Evolutionary conservation across 331 rosid species (phyloP).

Genomic region (Malus hybrid): DNA sequence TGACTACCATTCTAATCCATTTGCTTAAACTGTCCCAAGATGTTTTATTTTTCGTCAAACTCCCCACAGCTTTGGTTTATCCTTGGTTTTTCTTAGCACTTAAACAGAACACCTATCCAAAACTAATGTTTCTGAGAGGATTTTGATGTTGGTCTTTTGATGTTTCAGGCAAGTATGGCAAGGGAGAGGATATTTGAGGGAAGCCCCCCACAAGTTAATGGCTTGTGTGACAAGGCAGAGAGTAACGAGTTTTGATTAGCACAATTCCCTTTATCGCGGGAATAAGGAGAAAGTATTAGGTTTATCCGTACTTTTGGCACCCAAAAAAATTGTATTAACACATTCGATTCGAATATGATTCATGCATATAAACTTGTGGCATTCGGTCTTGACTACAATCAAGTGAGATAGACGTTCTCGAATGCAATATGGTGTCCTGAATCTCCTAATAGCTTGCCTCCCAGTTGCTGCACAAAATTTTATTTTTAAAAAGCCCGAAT

Average conservation of each 20-base stretch:
- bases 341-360: background rate
- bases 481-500: too few species aligned
- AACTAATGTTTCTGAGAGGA: background rate
- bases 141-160: background rate
- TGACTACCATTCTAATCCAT: background rate
- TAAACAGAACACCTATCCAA: too few species aligned
- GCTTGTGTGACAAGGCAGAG: constrained; percentile 1
- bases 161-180: constrained; percentile 42
- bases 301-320: background rate
- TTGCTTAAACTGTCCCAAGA: background rate
- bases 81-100: too few species aligned
- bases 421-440: background rate
- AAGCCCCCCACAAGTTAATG: constrained; percentile 11
- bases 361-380: background rate
- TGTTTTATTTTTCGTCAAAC: background rate
- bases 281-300: background rate
- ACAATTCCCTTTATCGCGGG: background rate
- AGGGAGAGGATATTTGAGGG: constrained; percentile 39
- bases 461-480: too few species aligned
- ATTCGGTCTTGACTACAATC: too few species aligned
- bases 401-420: background rate
- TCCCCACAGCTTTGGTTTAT: too few species aligned
- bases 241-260: background rate
- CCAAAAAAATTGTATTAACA: too few species aligned
- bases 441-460: background rate